phyloP scores from a whole-genome alignment of 768 basidiomycete genomes.

The Boletellus emodensis region DNA sequence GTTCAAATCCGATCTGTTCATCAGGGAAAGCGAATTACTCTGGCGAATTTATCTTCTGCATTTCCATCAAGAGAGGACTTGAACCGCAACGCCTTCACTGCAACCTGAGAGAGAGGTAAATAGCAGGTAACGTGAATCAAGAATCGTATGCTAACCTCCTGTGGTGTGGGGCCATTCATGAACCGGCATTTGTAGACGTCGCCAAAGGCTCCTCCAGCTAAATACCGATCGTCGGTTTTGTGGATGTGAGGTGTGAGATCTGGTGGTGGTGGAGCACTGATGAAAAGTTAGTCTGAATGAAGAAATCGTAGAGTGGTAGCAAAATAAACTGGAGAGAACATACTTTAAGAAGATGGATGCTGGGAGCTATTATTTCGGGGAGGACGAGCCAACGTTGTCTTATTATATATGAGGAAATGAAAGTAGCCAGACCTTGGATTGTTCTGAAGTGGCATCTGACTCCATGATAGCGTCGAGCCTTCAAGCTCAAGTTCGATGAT shows the following conservation, averaged over 20 bases:
- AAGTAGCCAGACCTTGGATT: no score
- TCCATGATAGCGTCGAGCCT: no score
- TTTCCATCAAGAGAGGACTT: background rate
- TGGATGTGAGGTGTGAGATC: background rate
- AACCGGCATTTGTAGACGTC: conserved; percentile 4
- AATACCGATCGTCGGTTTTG: background rate
- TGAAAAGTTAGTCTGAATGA: no score
- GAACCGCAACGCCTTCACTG: conserved; percentile 9
- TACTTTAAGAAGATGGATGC: no score
- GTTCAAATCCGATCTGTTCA: background rate
- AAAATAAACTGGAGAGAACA: no score
- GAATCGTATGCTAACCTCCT: background rate
- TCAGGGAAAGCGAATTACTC: background rate
- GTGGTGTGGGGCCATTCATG: background rate
- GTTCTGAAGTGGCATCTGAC: no score
- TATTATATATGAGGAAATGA: no score
- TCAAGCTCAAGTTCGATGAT: no score
- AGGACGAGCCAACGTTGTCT: no score
- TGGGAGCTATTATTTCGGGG: no score
- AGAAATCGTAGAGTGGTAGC: no score
- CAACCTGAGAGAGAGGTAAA: background rate
- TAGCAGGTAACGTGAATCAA: background rate
- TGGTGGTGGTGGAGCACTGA: background rate
- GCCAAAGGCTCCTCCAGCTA: background rate
- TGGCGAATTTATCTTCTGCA: background rate